phyloP scores from a whole-genome alignment of 306 rosid genomes.

The Alnus rubra region DNA sequence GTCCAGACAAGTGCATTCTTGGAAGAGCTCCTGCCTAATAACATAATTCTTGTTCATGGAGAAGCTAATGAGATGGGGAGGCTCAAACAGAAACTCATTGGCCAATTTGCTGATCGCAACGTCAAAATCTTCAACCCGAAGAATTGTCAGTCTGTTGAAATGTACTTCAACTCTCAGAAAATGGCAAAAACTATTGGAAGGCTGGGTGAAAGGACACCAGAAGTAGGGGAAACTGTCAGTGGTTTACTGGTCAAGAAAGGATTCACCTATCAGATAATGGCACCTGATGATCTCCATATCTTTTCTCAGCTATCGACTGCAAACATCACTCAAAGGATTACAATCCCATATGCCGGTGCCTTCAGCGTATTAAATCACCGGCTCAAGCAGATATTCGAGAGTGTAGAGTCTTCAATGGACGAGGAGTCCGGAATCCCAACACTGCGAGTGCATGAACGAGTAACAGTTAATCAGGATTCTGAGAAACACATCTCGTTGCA shows the following conservation, averaged over 20 bases:
- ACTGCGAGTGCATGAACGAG: conserved; percentile 69
- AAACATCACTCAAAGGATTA: conserved; percentile 74
- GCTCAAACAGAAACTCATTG: conserved; percentile 85
- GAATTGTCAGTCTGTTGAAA: conserved; percentile 90
- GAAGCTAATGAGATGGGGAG: conserved; percentile 97
- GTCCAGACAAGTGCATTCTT: conserved; percentile 91
- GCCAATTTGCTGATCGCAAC: conserved; percentile 80
- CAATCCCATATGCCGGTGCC: conserved; percentile 74
- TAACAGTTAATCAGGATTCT: conserved; percentile 75
- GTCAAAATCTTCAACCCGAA: conserved; percentile 84
- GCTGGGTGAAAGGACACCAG: conserved; percentile 77
- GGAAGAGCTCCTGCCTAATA: conserved; percentile 91
- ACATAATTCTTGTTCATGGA: conserved; percentile 94
- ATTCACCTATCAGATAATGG: conserved; percentile 93
- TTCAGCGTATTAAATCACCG: conserved; percentile 64
- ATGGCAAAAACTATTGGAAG: conserved; percentile 92
- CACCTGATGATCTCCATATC: conserved; percentile 87
- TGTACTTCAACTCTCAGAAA: conserved; percentile 91
- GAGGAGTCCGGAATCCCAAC: conserved; percentile 80
- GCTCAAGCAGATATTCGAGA: conserved; percentile 73
- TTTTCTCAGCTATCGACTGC: conserved; percentile 88
- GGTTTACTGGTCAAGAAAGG: conserved; percentile 92
- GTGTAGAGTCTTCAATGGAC: conserved; percentile 72
- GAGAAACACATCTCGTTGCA: conserved; percentile 85
- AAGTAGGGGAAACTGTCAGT: conserved; percentile 64